These are phyloP conservation scores for Vinca minor DNA, from an alignment of 257 asterid genomes.

Conservation along the genomic window DNA sequence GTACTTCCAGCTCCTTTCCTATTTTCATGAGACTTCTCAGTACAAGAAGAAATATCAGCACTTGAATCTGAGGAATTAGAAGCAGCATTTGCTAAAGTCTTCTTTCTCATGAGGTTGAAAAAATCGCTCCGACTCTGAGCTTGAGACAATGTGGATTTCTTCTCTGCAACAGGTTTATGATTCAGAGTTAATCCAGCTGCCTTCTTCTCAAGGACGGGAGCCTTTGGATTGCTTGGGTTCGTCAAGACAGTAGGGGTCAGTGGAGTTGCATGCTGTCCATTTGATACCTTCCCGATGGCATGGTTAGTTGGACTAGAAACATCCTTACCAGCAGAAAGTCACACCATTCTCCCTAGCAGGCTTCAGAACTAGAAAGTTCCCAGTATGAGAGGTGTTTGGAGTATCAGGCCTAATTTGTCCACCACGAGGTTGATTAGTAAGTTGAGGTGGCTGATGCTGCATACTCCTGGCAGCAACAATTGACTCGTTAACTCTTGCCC, in stretches of 20 bases:
- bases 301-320: conserved; percentile 32
- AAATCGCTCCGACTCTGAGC: conserved; percentile 78
- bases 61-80: conserved; percentile 30
- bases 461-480: conserved; percentile 38
- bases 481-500: conserved; percentile 37
- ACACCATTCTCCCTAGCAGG: conserved; percentile 53
- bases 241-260: conserved; percentile 28
- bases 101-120: conserved; percentile 75
- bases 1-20: conserved; percentile 33
- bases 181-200: conserved; percentile 39
- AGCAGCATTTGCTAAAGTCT: conserved; percentile 33
- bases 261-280: conserved; percentile 34
- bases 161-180: conserved; percentile 39
- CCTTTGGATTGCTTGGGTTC: conserved; percentile 30
- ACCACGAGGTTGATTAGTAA: conserved; percentile 44
- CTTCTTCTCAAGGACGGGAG: conserved; percentile 48
- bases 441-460: conserved; percentile 43
- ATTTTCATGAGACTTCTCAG: conserved; percentile 34
- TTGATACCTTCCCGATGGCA: conserved; percentile 27
- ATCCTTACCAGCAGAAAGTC: conserved; percentile 40
- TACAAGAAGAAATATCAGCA: conserved; percentile 28
- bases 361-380: conserved; percentile 71
- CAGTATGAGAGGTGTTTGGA: conserved; percentile 48
- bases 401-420: conserved; percentile 47
- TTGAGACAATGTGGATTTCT: conserved; percentile 52